A percentile compares a stretch with the other conserved stretches of the same genome.
Evolutionary conservation across 1,284 basidiomycete genomes (phyloP).

Genomic region (Ceratobasidium sp.): DNA sequence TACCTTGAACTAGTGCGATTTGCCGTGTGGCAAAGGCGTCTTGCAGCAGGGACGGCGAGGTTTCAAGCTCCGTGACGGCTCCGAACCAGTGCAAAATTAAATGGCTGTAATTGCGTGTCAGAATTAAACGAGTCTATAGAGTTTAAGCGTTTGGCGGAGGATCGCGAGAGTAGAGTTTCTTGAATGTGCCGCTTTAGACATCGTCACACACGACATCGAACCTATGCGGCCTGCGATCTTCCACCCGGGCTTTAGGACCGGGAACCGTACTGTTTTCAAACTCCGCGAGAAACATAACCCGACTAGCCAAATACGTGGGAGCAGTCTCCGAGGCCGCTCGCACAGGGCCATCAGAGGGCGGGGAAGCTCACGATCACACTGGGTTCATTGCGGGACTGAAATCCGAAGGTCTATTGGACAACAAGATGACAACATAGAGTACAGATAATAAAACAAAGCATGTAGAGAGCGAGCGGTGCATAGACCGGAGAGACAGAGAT

Average conservation of each 20-base stretch:
- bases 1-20: too few relatives aligned
- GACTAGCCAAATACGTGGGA: conserved; percentile 7
- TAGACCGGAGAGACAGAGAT: conserved; percentile 8
- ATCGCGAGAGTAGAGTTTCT: too few relatives aligned
- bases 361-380: not conserved
- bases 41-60: too few relatives aligned
- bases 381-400: not conserved
- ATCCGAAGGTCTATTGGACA: conserved; percentile 33
- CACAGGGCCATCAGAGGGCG: conserved; percentile 8
- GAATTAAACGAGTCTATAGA: too few relatives aligned
- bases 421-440: conserved; percentile 29
- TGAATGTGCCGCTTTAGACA: too few relatives aligned
- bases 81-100: too few relatives aligned
- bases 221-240: not conserved
- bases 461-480: conserved; percentile 24
- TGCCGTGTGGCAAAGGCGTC: too few relatives aligned
- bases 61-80: too few relatives aligned
- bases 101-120: too few relatives aligned
- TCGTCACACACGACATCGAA: too few relatives aligned
- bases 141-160: too few relatives aligned
- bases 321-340: not conserved
- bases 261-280: conserved; percentile 8
- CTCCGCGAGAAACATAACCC: conserved; percentile 5
- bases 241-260: conserved; percentile 13
- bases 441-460: conserved; percentile 23